Base-by-base conservation (phyloP, 306 rosid species). In the Glycyrrhiza uralensis region DNA sequence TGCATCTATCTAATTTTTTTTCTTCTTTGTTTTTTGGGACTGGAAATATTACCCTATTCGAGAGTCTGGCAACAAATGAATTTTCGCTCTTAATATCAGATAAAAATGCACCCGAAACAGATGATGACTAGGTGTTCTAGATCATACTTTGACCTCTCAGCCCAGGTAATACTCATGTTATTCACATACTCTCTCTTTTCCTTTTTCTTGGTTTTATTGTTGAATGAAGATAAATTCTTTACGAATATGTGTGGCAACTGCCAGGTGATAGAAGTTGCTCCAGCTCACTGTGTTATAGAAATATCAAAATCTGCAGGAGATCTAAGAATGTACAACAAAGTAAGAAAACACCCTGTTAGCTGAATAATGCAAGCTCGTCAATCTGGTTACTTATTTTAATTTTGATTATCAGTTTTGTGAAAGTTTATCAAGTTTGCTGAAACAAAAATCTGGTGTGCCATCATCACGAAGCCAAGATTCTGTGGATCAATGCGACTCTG, bases 221-320 rank as follows among this genome's bases (percentile, higher is more conserved):
- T 36, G 35, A 28, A 3, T 28, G 44, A 23, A 51, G 44, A 33
- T 64, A 50, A 68, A 28, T 50, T 30, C 47, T 63, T 70, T 61
- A 65, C 51, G 6, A 14, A 6, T n/a, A 51, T 56, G 12, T 63
- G 32, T 50, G 65, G 55, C 23, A 85, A 80, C 29, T 82, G 38
- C 42, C 86, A 91, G 97, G 96, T 89, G 74, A 89, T 79, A 47
- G 93, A 89, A 77, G 93, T 91, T 71, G 83, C 97, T 71, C 97
- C 97, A 7, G 76, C 83, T 17, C 77, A 85, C 70, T 91, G 96
- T 84, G 96, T 91, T 13, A 66, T 91, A 63, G 84, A 89, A 60
- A 71, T 91, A 85, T 84, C 96, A 50, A 87, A 81, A 80, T 91
- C 96, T 71, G 65, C 72, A 6, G 97, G 96, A 67, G 91, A 87